phyloP scores from a whole-genome alignment of 176 grass and related monocot species.

The Bothriochloa decipiens region DNA sequence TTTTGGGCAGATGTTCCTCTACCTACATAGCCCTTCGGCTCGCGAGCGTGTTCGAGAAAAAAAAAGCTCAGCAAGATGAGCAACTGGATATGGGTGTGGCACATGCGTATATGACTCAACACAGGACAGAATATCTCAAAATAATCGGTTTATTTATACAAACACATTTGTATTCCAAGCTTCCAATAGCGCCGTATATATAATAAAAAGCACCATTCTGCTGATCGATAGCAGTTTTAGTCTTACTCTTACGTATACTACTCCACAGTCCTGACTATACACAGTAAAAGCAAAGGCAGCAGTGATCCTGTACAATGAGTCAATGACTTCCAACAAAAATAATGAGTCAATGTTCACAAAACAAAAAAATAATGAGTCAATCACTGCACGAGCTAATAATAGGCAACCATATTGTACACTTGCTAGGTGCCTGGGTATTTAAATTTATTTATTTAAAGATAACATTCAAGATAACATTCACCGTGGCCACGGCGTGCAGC shows the following conservation, averaged over 20 bases:
- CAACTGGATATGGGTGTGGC: neutral
- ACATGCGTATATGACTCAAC: neutral
- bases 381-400: neutral
- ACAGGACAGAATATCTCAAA: neutral
- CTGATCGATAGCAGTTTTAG: neutral
- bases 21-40: too few relatives aligned
- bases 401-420: neutral
- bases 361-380: neutral
- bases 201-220: neutral
- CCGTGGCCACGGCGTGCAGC: too few relatives aligned
- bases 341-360: neutral
- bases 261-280: neutral
- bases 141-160: too few relatives aligned
- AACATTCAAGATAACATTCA: too few relatives aligned
- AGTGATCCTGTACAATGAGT: too few relatives aligned
- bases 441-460: too few relatives aligned
- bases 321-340: neutral
- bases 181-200: neutral
- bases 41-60: neutral
- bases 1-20: too few relatives aligned
- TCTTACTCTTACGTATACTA: neutral
- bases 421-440: too few relatives aligned
- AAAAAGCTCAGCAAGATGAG: neutral
- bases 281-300: too few relatives aligned
- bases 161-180: too few relatives aligned